A percentile compares a stretch with the other conserved stretches of the same genome.
Evolutionary conservation across 73 alveolate genomes (phyloP).

Genomic region (Paramecium caudatum): DNA sequence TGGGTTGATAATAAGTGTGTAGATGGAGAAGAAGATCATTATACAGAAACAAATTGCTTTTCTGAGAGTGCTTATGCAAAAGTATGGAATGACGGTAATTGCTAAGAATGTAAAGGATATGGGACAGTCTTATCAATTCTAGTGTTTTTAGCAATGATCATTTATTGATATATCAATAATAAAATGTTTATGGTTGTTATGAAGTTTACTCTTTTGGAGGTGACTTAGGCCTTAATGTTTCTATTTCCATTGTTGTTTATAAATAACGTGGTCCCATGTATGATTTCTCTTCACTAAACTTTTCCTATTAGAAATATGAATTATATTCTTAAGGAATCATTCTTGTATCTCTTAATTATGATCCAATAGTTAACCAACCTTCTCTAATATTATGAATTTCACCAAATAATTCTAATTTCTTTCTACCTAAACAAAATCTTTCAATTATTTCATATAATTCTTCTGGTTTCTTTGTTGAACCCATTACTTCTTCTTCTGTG

Average conservation of each 20-base stretch:
- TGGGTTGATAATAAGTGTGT: background rate
- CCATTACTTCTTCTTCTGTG: constrained; percentile 90
- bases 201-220: constrained; percentile 54
- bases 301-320: constrained; percentile 64
- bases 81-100: constrained; percentile 25
- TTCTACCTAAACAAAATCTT: constrained; percentile 97
- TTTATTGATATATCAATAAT: no score
- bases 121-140: background rate
- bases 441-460: constrained; percentile 97
- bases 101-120: background rate
- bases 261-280: constrained; percentile 64
- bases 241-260: constrained; percentile 42
- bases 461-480: constrained; percentile 92
- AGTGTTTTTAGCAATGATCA: background rate
- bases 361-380: constrained; percentile 84
- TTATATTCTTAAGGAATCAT: constrained; percentile 58
- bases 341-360: constrained; percentile 70
- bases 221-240: constrained; percentile 51
- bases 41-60: background rate
- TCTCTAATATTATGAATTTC: constrained; percentile 93
- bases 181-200: constrained; percentile 36
- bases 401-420: constrained; percentile 90
- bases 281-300: constrained; percentile 55
- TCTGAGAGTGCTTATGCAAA: background rate
- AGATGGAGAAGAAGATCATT: constrained; percentile 42